Evolutionary conservation across 768 basidiomycete species (phyloP).

Genomic region (Phylloporus sp.): DNA sequence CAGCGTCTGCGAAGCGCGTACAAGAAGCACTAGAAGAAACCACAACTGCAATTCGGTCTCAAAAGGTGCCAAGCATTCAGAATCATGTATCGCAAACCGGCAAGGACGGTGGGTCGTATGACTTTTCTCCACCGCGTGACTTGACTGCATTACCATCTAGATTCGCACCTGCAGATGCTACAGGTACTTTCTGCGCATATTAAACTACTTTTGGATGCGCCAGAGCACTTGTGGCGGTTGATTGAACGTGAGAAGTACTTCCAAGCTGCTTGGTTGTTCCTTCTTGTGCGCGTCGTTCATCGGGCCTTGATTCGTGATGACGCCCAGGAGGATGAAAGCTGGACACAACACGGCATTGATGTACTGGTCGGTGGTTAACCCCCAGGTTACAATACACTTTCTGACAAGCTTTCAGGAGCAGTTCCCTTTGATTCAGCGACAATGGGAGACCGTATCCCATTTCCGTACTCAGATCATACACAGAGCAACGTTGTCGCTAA

Average conservation of each 20-base stretch:
- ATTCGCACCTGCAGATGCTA: conserved; percentile 60
- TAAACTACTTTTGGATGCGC: conserved; percentile 87
- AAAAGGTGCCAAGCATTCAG: conserved; percentile 41
- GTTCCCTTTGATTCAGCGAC: conserved; percentile 83
- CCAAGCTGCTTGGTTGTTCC: conserved; percentile 82
- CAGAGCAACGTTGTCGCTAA: conserved; percentile 77
- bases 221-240: conserved; percentile 86
- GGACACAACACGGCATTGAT: conserved; percentile 57
- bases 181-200: conserved; percentile 83
- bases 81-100: conserved; percentile 34
- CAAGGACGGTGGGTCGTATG: conserved; percentile 39
- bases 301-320: conserved; percentile 62
- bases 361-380: conserved; percentile 44
- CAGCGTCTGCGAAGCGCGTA: conserved; percentile 62
- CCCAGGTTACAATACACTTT: background rate
- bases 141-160: conserved; percentile 31
- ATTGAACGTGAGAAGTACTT: conserved; percentile 77
- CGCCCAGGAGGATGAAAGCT: conserved; percentile 57
- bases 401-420: conserved; percentile 51
- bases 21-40: conserved; percentile 60
- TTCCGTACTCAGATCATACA: conserved; percentile 88
- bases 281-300: conserved; percentile 81
- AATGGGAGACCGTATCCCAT: conserved; percentile 87
- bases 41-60: conserved; percentile 46
- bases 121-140: background rate